Evolutionary conservation across 2,329 filamentous ascomycete species (phyloP).

Genomic region (Monosporascus sp.): DNA sequence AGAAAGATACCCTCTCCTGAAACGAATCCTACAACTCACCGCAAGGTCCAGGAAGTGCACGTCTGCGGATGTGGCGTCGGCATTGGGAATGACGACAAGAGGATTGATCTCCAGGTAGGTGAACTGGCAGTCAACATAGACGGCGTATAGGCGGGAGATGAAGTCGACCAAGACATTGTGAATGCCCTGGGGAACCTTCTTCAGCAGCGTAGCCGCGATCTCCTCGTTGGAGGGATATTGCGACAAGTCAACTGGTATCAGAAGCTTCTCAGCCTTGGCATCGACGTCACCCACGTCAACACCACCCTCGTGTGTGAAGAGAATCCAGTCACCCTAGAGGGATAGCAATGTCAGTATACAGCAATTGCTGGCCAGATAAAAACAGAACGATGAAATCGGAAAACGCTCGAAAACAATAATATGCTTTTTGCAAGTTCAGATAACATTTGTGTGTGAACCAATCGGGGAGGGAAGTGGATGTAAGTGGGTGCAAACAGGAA

Average conservation of each 20-base stretch:
- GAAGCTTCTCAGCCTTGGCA: conserved; percentile 95
- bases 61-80: conserved; percentile 81
- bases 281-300: conserved; percentile 99
- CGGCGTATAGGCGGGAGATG: conserved; percentile 95
- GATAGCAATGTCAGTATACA: conserved; percentile 9
- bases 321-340: conserved; percentile 91
- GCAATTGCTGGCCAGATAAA: too few relatives aligned
- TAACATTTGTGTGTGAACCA: conserved; percentile 2
- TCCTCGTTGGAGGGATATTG: conserved; percentile 95
- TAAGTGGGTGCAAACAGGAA: conserved; percentile 20
- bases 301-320: conserved; percentile 99
- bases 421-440: not conserved
- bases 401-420: conserved; percentile 3
- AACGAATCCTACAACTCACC: too few relatives aligned
- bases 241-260: conserved; percentile 91
- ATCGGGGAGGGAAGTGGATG: conserved; percentile 19
- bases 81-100: conserved; percentile 94
- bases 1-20: too few relatives aligned
- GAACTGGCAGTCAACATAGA: conserved; percentile 99
- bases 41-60: conserved; percentile 93
- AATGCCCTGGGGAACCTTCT: conserved; percentile 88
- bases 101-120: conserved; percentile 99
- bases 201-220: conserved; percentile 78
- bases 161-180: conserved; percentile 99
- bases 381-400: not conserved